Evolutionary conservation across 129 eudicot species (phyloP), one percentile per base, ranked within the genome.

Genomic region (Tagetes patula): DNA sequence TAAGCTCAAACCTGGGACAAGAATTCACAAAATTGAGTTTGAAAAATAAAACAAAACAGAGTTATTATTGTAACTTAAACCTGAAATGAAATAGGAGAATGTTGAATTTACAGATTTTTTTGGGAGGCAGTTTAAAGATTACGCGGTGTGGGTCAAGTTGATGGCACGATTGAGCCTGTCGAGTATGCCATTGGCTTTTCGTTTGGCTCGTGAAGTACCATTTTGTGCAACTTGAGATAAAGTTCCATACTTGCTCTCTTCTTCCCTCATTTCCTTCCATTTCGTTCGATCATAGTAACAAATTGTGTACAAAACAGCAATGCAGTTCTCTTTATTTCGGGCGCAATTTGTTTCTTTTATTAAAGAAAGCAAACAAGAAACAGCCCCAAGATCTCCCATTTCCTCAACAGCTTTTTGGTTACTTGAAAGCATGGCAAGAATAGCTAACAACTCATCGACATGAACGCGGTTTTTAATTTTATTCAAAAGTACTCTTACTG

Each of bases 181-280:
- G 60, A 94, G 97, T 63, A 94, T 90, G 70, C 96, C 88, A 65
- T 67, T 86, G 36, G 97, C 99, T 73, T 94, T 94, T 58, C 99
- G 86, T 87, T 94, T 90, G 30, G 99, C 96, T 77, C 99, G 79
- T 13, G 99, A 86, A 54, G 97, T 94, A 1, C 99, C 99, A 45
- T 86, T 87, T 75, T 85, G 84, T 14, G 89, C 96, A 43, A 94
- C 87, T 79, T 83, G 87, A 41, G 99, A 90, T 13, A 94, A 65
- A 7, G 99, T 90, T 1, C 88, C 84, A 65, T 86, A 64, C 8
- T 74, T 75, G 32, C 73, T 82, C 79, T 94, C 99, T 75, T 90
- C 99, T 68, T 90, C 97, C 70, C 89, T 80, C 80, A 94, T 74
- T 65, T 90, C 96, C 86, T 81, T 94, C 89, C 90, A 85, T 79